Evolutionary conservation across 202 grass and related monocot genomes (phyloP), one percentile per base, ranked within the genome.

Genomic region (Schoenoplectus triqueter): DNA sequence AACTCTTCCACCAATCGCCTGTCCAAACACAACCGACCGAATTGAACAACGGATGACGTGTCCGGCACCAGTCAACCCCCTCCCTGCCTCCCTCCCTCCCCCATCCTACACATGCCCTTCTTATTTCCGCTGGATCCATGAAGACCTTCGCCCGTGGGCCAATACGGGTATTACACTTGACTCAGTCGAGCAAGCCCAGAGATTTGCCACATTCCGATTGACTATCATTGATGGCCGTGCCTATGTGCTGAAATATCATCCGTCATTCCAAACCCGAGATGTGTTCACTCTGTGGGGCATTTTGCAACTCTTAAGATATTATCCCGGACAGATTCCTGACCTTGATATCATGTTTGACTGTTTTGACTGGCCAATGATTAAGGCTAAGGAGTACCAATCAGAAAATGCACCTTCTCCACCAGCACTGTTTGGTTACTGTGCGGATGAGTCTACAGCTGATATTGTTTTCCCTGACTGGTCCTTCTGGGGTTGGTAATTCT

Each of bases 241-340:
- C 66, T 98, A 91, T 74, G 73, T 96, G 79, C 87, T 92, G 84
- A 89, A 75, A 66, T 92, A 95, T 85, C 84, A 82, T 11, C 78
- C 79, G 39, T 82, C 93, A 0, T 99, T 94, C 84, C 91, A 95
- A 78, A 92, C 96, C 52, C 85, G 96, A 5, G 90, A 99, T 54
- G 87, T 94, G 68, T 99, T 99, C 91, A 96, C 93, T 9, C 85
- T 99, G 11, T 99, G 96, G 96, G 96, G 96, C 65, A 91, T 99
- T 17, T 87, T 94, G 31, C 96, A 99, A 90, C 86, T 99, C 55
- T 81, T 99, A 68, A 87, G 89, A 64, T 94, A 88, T 62, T 99
- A 99, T 86, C 96, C 93, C 0, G 93, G 91, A 18, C 91, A 82
- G 41, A 73, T 99, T 55, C 96, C 96, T 45, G 96, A 99, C 78